A percentile compares a stretch with the other conserved stretches of the same genome.
phyloP scores from a whole-genome alignment of 78 protist genomes.

The Diacronema lutheri region DNA sequence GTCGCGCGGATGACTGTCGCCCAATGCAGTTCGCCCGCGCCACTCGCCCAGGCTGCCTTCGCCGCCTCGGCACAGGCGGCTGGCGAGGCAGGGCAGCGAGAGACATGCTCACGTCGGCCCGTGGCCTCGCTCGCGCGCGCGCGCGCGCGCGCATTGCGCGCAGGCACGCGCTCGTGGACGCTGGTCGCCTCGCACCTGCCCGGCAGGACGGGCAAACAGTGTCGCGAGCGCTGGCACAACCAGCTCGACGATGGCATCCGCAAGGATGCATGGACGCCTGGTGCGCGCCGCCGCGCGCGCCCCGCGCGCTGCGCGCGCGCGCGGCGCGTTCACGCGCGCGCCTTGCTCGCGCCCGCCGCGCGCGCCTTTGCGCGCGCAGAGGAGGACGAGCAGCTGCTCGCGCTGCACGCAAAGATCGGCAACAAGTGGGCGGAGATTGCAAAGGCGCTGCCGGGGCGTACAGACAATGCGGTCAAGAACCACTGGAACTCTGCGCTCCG shows the following conservation, averaged over 20 bases:
- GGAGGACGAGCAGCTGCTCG: background rate
- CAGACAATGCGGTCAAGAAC: constrained; percentile 29
- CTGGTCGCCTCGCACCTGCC: constrained; percentile 8
- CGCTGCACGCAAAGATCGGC: background rate
- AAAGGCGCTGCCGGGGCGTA: constrained; percentile 6
- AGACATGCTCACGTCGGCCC: too few species aligned
- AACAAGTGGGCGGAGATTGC: background rate
- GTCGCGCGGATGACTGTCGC: background rate
- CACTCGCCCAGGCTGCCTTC: too few species aligned
- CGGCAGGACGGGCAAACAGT: constrained; percentile 34
- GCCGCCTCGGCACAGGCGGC: too few species aligned
- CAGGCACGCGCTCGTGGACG: constrained; percentile 12
- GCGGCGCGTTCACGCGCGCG: too few species aligned
- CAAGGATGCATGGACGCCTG: constrained; percentile 24
- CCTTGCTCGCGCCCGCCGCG: too few species aligned
- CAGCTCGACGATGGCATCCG: background rate
- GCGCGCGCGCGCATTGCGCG: too few species aligned
- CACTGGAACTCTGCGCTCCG: background rate
- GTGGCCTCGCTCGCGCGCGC: too few species aligned
- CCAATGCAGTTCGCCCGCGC: too few species aligned
- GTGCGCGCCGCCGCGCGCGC: too few species aligned
- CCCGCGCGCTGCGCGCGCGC: too few species aligned
- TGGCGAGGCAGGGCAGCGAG: too few species aligned
- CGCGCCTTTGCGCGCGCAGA: too few species aligned
- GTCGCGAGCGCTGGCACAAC: constrained; percentile 44